Evolutionary conservation across 148 eudicot species (phyloP).

Genomic region (Chenopodium berlandieri): DNA sequence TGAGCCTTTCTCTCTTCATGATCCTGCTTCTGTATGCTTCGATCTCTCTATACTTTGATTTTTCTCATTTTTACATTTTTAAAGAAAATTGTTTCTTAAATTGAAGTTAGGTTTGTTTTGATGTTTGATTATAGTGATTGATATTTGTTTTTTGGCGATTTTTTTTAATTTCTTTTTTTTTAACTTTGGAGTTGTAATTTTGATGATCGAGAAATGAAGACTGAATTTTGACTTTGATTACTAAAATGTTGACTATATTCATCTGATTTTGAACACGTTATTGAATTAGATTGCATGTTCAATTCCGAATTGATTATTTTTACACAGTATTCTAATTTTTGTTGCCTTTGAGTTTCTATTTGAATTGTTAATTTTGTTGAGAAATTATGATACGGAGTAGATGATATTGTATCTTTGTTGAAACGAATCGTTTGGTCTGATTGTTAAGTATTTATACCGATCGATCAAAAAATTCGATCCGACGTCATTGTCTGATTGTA

Average conservation of each 20-base stretch:
- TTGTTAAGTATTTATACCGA: not conserved
- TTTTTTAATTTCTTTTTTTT: not conserved
- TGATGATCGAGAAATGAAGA: not conserved
- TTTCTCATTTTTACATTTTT: too few relatives aligned
- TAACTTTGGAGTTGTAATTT: not conserved
- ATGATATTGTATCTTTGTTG: not conserved
- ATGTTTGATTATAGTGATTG: not conserved
- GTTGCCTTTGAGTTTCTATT: not conserved
- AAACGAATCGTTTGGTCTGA: not conserved
- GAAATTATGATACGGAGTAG: not conserved
- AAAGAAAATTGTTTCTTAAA: not conserved
- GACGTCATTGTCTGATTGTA: not conserved
- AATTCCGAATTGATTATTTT: not conserved
- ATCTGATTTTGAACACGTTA: not conserved
- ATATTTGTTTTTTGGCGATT: not conserved
- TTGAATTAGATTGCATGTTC: not conserved
- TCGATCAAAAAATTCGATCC: not conserved
- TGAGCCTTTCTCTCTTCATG: constrained; percentile 50
- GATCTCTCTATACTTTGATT: not conserved
- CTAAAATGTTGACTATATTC: not conserved
- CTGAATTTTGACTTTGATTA: not conserved
- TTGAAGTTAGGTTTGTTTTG: not conserved
- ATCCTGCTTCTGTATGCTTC: constrained; percentile 62
- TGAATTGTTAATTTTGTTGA: not conserved
- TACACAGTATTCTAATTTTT: not conserved